Evolutionary conservation across 306 rosid species (phyloP).

Genomic region (Macrotyloma uniflorum): DNA sequence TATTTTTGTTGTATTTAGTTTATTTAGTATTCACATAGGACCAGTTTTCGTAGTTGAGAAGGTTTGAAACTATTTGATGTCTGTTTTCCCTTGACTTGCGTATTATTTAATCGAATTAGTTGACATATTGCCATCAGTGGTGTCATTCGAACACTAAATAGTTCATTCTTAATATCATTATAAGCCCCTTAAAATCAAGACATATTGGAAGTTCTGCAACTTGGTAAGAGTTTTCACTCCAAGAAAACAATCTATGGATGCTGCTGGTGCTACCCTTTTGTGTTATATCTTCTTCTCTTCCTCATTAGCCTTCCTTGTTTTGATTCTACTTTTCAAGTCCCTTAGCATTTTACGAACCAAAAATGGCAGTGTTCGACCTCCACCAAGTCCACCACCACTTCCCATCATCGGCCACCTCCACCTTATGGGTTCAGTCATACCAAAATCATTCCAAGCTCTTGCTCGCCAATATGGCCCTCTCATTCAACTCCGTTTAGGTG

Average conservation of each 20-base stretch:
- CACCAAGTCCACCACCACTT: slow-evolving; percentile 54
- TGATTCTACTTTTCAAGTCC: slow-evolving; percentile 21
- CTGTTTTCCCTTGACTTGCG: background rate
- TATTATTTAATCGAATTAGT: background rate
- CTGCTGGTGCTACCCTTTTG: background rate
- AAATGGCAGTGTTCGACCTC: slow-evolving; percentile 21
- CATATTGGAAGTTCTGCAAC: background rate
- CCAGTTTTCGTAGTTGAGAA: slow-evolving; percentile 8
- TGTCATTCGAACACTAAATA: too few relatives aligned
- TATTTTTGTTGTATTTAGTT: too few relatives aligned
- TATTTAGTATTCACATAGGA: background rate
- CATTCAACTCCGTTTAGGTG: slow-evolving; percentile 57
- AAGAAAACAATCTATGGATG: slow-evolving; percentile 17
- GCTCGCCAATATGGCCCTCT: slow-evolving; percentile 61
- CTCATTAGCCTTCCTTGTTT: slow-evolving; percentile 29
- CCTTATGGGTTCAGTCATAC: slow-evolving; percentile 53
- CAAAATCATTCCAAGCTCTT: slow-evolving; percentile 59
- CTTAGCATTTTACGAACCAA: background rate
- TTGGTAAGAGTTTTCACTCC: background rate
- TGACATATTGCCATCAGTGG: background rate
- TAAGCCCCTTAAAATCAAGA: too few relatives aligned
- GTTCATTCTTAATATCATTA: too few relatives aligned
- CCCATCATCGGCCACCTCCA: slow-evolving; percentile 62
- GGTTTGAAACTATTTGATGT: background rate
- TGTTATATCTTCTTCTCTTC: slow-evolving; percentile 9